Percentiles rank a stretch among this genome's conserved stretches.
Evolutionary conservation across 495 filamentous ascomycete species (phyloP).

Genomic region (Penicillium coffeae): DNA sequence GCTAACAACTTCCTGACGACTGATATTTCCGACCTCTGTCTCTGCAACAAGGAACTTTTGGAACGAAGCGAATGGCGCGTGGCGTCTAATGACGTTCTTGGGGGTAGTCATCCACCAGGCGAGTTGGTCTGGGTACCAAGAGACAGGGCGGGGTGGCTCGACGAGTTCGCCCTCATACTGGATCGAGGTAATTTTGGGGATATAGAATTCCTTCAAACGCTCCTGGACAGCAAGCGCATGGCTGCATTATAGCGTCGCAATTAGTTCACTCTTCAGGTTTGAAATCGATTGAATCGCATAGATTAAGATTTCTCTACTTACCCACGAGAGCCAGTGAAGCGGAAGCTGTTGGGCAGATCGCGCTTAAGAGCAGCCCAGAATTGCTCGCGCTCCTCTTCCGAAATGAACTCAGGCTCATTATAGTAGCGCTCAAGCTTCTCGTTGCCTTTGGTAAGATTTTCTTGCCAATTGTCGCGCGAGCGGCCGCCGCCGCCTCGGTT

Average conservation of each 20-base stretch:
- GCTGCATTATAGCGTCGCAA: slow-evolving; percentile 29
- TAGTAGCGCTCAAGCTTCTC: slow-evolving; percentile 79
- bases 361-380: slow-evolving; percentile 80
- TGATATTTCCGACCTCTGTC: slow-evolving; percentile 95
- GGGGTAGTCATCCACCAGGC: slow-evolving; percentile 97
- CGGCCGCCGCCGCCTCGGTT: slow-evolving; percentile 30
- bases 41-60: slow-evolving; percentile 98
- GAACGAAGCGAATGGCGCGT: slow-evolving; percentile 87
- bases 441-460: slow-evolving; percentile 65
- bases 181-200: slow-evolving; percentile 83
- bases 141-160: slow-evolving; percentile 71
- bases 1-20: slow-evolving; percentile 91
- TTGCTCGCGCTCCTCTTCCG: slow-evolving; percentile 64
- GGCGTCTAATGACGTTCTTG: slow-evolving; percentile 86
- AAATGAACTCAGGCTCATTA: slow-evolving; percentile 65
- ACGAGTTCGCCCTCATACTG: slow-evolving; percentile 74
- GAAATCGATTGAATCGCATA: neutral
- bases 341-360: slow-evolving; percentile 92
- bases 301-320: slow-evolving; percentile 29
- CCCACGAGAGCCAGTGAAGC: slow-evolving; percentile 91
- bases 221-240: slow-evolving; percentile 86
- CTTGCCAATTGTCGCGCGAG: slow-evolving; percentile 36
- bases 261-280: slow-evolving; percentile 8
- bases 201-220: slow-evolving; percentile 77
- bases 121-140: slow-evolving; percentile 89